Base-by-base conservation (phyloP, 441 rosid genomes). In the Pelargonium australe region DNA sequence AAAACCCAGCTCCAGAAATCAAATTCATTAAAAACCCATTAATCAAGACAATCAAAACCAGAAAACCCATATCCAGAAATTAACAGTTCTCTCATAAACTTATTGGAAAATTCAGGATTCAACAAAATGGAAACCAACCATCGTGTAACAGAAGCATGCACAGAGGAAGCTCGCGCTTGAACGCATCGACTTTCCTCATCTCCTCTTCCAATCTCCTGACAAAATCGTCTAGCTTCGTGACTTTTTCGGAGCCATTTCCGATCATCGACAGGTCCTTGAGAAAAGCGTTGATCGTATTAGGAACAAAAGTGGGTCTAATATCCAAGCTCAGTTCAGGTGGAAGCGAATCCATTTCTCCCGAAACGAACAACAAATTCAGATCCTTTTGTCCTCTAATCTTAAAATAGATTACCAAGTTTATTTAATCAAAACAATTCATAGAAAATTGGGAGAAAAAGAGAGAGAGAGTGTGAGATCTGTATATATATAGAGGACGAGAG, bases 151-250 rank as follows among this genome's bases (percentile, higher is more conserved):
- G 82, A 67, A 90, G 80, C 85, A 92, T 82, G 78, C 85, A 88
- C 47, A 90, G 85, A 80, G 99, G 99, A 58, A 95, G 86, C 87
- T 95, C 87, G 73, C 96, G 91, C 66, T 87, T 81, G 75, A 80
- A 89, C 20, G 84, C 84, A 60, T 91, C 89, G 81, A 95, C 89
- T 90, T 90, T 95, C 53, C 66, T 78, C 87, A 84, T 79, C 77
- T 95, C 99, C 60, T 87, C 92, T 77, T 92, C 92, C 70, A 95
- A 84, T 14, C 80, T 77, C 65, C 78, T 74, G 44, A 94, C 68
- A 71, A 85, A 82, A 57, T 79, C 83, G 13, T 85, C 87, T 13
- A 85, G 66, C 69, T 78, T 83, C 7, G 84, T 75, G 13, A 63
- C 80, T 75, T 83, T 80, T 47, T 67, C 82, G 6, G 84, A 71